Conservation (phyloP, 495 filamentous ascomycete genomes). For the Clohesyomyces aquaticus region DNA sequence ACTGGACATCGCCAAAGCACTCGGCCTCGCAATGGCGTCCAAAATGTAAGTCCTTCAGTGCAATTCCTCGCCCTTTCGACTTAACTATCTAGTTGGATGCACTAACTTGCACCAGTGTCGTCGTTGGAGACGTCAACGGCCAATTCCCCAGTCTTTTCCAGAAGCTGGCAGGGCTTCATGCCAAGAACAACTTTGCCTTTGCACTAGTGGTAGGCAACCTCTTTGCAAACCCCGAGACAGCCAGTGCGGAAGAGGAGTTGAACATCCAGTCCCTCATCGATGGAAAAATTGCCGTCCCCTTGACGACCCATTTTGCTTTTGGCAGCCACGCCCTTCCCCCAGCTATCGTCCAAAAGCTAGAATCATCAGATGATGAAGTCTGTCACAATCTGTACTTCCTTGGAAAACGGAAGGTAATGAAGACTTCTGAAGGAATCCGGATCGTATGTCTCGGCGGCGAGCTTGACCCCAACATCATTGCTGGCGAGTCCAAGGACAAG, state of each 20-base stretch:
- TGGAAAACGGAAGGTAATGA: constrained; percentile 79
- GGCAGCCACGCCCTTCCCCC: constrained; percentile 70
- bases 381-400: constrained; percentile 87
- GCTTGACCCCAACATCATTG: constrained; percentile 57
- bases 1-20: constrained; percentile 16
- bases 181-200: constrained; percentile 83
- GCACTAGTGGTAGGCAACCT: constrained; percentile 83
- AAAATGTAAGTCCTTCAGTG: constrained; percentile 64
- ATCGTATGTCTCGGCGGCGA: constrained; percentile 80
- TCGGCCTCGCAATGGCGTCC: constrained; percentile 57
- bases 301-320: constrained; percentile 86
- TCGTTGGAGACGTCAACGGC: constrained; percentile 78
- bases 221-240: constrained; percentile 53
- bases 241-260: constrained; percentile 55
- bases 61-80: too few relatives aligned
- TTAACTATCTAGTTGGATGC: too few relatives aligned
- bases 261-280: constrained; percentile 67
- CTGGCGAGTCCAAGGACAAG: constrained; percentile 62
- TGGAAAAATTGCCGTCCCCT: constrained; percentile 69
- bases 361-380: constrained; percentile 74
- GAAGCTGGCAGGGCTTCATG: constrained; percentile 76
- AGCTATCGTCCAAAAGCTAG: constrained; percentile 69
- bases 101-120: too few relatives aligned
- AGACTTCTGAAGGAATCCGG: constrained; percentile 85
- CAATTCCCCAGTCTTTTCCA: constrained; percentile 71